Evolutionary conservation across 345 rosid species (phyloP), one percentile per base, ranked within the genome.

Genomic region (Schrenkiella parvula): DNA sequence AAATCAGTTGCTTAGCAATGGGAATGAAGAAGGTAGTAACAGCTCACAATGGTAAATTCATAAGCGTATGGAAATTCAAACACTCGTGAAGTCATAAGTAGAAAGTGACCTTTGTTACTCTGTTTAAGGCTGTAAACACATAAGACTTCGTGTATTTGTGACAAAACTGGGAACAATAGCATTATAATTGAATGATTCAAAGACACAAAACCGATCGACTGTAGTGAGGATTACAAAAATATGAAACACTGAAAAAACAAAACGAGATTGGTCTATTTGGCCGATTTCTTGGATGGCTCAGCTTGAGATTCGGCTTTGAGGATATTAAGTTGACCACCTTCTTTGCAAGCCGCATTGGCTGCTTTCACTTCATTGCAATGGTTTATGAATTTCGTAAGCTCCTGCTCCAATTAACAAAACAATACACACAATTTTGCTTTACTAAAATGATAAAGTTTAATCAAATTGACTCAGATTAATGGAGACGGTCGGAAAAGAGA

Each of bases 1-100:
- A 82, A 46, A 86, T 91, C 44, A 86, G 84, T 19, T 86, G 96
- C 73, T 70, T 91, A 78, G 96, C 89, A 13, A 87, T 88, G 53
- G 98, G 97, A 62, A 89, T 86, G 96, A 83, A 86, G 78, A 91
- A 88, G 29, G 82, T 89, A 26, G 88, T 89, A 47, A 85, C 98
- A 12, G 78, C 88, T 3, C 98, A 93, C 71, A 80, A 72, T 66
- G 77, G 78, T 64, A 91, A 80, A 73, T 67, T 75, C 74, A 82
- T 91, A 32, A 84, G 89, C 64, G 29, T 85, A 29, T 93, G 98
- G 97, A 85, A 76, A 72, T 89, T 91, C 67, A 66, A 75, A 19
- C 59, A 53, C 70, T 53, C 5, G 12, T 43, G 35, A 61, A 17
- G 11, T 32, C 22, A 29, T 4, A 46, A n/a, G n/a, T 13, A 32